Evolutionary conservation across 768 basidiomycete species (phyloP).

Genomic region (Sarcomyxa edulis): DNA sequence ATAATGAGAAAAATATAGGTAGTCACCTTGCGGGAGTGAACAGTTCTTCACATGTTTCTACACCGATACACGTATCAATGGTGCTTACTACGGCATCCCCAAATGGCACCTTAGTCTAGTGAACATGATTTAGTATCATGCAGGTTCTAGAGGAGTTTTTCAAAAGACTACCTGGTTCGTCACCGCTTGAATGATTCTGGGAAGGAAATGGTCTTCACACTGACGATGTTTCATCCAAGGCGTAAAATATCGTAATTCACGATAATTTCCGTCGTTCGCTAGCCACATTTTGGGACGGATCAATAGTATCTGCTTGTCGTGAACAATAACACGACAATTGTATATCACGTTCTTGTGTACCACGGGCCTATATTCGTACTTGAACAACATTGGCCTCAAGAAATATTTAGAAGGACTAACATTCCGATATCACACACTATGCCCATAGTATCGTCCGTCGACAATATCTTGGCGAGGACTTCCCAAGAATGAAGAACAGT

Average conservation of each 20-base stretch:
- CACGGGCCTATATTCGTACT: conserved; percentile 97
- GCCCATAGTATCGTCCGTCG: conserved; percentile 70
- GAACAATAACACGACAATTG: conserved; percentile 90
- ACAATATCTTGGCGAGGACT: conserved; percentile 85
- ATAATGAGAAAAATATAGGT: conserved; percentile 11
- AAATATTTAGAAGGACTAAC: conserved; percentile 36
- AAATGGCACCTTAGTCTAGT: conserved; percentile 84
- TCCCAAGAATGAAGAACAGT: conserved; percentile 98
- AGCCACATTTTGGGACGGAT: conserved; percentile 99
- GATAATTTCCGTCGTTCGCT: conserved; percentile 97
- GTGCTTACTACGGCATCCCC: conserved; percentile 95
- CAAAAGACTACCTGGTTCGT: conserved; percentile 75
- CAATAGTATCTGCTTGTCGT: conserved; percentile 81
- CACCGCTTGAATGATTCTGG: conserved; percentile 80
- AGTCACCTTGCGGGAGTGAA: conserved; percentile 92
- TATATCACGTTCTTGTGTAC: conserved; percentile 98
- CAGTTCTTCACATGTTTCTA: conserved; percentile 95
- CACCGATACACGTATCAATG: conserved; percentile 90
- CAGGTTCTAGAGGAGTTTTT: not conserved
- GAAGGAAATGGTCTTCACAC: conserved; percentile 89
- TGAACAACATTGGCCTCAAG: conserved; percentile 1
- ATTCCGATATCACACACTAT: conserved; percentile 98
- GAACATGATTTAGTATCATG: conserved; percentile 4
- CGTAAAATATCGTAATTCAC: conserved; percentile 85
- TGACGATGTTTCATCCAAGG: conserved; percentile 90